phyloP scores from a whole-genome alignment of 257 asterid genomes.

The Cynanchum wilfordii region DNA sequence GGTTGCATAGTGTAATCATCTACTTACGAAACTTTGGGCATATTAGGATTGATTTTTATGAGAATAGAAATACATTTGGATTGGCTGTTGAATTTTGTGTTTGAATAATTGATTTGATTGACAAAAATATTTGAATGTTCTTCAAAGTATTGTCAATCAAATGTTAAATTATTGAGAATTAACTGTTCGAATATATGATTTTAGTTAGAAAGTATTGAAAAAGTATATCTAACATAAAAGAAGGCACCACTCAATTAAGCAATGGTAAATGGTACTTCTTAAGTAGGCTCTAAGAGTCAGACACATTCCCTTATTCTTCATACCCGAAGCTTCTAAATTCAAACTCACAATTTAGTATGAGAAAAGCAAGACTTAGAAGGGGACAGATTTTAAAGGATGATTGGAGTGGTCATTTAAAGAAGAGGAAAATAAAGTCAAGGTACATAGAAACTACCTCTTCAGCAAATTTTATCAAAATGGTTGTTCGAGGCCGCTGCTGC shows the following conservation, averaged over 20 bases:
- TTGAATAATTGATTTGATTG: too few relatives aligned
- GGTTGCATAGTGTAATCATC: not conserved
- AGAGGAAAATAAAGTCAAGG: not conserved
- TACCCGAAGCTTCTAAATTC: not conserved
- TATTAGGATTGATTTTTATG: too few relatives aligned
- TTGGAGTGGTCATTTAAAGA: not conserved
- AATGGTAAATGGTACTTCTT: not conserved
- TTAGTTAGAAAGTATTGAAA: too few relatives aligned
- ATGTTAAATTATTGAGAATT: too few relatives aligned
- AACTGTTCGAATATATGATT: too few relatives aligned
- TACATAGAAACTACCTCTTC: slow-evolving; percentile 59
- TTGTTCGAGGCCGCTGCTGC: slow-evolving; percentile 87
- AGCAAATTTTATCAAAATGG: slow-evolving; percentile 92
- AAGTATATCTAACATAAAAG: not conserved
- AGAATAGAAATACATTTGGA: too few relatives aligned
- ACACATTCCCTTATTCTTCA: not conserved
- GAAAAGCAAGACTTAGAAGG: not conserved
- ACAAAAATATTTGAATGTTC: too few relatives aligned
- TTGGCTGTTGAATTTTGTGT: too few relatives aligned
- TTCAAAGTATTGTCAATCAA: too few relatives aligned
- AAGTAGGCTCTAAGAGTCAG: slow-evolving; percentile 3
- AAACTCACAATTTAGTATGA: slow-evolving; percentile 9
- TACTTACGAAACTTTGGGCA: too few relatives aligned
- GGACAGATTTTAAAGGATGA: not conserved
- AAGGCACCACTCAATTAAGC: not conserved